These are phyloP conservation scores for Podochytrium sp. DNA, from an alignment of 192 early-diverging fungal genomes.

Conservation along the genomic window DNA sequence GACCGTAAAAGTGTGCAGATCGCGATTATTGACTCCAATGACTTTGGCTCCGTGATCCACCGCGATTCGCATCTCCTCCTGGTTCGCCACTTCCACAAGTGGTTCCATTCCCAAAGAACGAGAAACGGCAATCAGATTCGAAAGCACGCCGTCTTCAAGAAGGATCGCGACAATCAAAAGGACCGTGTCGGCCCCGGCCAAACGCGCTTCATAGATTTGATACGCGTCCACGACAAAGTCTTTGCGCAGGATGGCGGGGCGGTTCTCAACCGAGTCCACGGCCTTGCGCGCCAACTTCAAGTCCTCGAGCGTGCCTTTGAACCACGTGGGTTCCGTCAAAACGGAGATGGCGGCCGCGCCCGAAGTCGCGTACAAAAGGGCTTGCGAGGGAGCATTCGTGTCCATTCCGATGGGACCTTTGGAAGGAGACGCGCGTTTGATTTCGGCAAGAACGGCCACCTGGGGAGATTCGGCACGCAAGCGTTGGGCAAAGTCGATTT, in stretches of 20 bases:
- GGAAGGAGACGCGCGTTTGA: slow-evolving; percentile 95
- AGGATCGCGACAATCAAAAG: slow-evolving; percentile 97
- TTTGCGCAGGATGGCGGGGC: slow-evolving; percentile 94
- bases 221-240: slow-evolving; percentile 97
- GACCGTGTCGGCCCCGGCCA: slow-evolving; percentile 93
- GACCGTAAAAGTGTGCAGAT: slow-evolving; percentile 84
- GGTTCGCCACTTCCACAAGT: slow-evolving; percentile 96
- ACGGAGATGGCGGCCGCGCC: slow-evolving; percentile 96
- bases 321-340: slow-evolving; percentile 98
- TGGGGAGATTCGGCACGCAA: slow-evolving; percentile 45
- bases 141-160: slow-evolving; percentile 58
- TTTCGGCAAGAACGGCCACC: slow-evolving; percentile 91
- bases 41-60: slow-evolving; percentile 80
- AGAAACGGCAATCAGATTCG: slow-evolving; percentile 73
- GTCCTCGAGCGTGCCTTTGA: slow-evolving; percentile 93
- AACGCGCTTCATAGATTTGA: slow-evolving; percentile 94
- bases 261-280: slow-evolving; percentile 61
- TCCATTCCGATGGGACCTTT: slow-evolving; percentile 87
- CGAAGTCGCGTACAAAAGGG: slow-evolving; percentile 81
- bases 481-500: slow-evolving; percentile 79
- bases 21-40: slow-evolving; percentile 98
- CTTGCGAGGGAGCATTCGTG: slow-evolving; percentile 88
- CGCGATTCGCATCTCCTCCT: slow-evolving; percentile 87
- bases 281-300: slow-evolving; percentile 83
- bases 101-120: slow-evolving; percentile 92